Evolutionary conservation across 441 rosid species (phyloP).

Genomic region (Arabidopsis hybrid): DNA sequence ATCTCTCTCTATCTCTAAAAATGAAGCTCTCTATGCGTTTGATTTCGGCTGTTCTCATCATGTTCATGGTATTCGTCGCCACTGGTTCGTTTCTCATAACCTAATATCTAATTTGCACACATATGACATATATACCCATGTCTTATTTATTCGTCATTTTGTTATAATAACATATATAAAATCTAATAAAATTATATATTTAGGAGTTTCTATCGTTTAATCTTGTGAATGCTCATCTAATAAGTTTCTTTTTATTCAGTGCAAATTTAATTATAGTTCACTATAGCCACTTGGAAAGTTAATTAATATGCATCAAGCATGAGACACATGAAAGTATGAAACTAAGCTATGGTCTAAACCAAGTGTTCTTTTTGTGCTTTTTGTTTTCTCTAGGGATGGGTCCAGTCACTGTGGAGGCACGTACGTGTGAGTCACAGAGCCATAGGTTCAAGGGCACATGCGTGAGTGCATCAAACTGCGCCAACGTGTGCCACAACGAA

Average conservation of each 20-base stretch:
- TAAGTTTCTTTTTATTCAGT: neutral
- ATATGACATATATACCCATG: neutral
- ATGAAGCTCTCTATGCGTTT: constrained; percentile 44
- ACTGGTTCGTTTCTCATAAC: constrained; percentile 37
- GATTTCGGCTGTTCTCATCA: constrained; percentile 32
- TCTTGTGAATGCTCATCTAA: neutral
- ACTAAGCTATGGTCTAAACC: constrained; percentile 12
- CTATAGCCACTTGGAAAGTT: neutral
- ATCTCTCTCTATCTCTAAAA: constrained; percentile 25
- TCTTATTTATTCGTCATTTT: neutral
- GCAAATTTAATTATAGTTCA: neutral
- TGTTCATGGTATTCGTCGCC: constrained; percentile 43
- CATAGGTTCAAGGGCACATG: constrained; percentile 47
- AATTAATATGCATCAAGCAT: neutral
- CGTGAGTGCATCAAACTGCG: constrained; percentile 40
- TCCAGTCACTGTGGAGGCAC: constrained; percentile 45
- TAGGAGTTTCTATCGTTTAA: neutral
- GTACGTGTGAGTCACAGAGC: constrained; percentile 52
- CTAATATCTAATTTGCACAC: constrained; percentile 6
- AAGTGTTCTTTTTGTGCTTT: neutral
- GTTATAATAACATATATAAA: neutral
- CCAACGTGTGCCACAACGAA: constrained; percentile 48
- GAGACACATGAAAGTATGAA: constrained; percentile 10
- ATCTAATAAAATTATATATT: neutral
- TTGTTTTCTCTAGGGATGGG: constrained; percentile 31